Percentiles rank a stretch among this genome's conserved stretches.
Evolutionary conservation across 1,284 basidiomycete species (phyloP).

Genomic region (Irpex sp.): DNA sequence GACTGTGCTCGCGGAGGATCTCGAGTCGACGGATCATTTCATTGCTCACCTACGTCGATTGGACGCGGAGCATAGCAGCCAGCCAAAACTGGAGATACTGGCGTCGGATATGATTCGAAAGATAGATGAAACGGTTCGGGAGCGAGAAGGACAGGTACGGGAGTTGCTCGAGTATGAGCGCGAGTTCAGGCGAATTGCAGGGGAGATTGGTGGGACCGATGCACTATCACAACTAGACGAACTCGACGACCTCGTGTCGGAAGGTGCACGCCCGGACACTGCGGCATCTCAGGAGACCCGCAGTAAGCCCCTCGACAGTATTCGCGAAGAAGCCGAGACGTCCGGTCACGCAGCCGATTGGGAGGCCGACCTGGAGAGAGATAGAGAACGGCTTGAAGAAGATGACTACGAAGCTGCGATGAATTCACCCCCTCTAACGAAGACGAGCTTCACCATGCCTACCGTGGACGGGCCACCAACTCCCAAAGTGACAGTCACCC

Average conservation of each 20-base stretch:
- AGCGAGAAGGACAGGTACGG: constrained; percentile 74
- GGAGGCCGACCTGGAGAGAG: constrained; percentile 55
- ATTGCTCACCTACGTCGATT: constrained; percentile 64
- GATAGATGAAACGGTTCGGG: constrained; percentile 68
- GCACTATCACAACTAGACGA: constrained; percentile 67
- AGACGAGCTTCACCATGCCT: constrained; percentile 47
- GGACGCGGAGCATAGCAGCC: constrained; percentile 50
- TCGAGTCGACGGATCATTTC: constrained; percentile 75
- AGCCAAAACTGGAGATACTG: constrained; percentile 59
- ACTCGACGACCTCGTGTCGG: constrained; percentile 47
- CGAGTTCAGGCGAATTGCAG: constrained; percentile 72
- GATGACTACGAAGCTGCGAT: constrained; percentile 34
- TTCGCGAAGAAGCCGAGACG: constrained; percentile 44
- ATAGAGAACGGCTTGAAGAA: constrained; percentile 34
- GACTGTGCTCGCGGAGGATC: constrained; percentile 64
- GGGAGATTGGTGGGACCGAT: constrained; percentile 71
- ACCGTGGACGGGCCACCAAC: constrained; percentile 45
- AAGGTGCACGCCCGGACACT: constrained; percentile 21
- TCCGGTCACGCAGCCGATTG: constrained; percentile 41
- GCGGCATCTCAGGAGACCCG: constrained; percentile 8
- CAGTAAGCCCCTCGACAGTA: constrained; percentile 29
- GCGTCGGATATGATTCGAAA: constrained; percentile 75
- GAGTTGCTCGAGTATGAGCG: constrained; percentile 73
- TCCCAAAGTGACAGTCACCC: constrained; percentile 52
- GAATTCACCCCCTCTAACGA: constrained; percentile 35